Conservation (phyloP, 1,139 yeast genomes). For the Lizanozyma gosingica region DNA sequence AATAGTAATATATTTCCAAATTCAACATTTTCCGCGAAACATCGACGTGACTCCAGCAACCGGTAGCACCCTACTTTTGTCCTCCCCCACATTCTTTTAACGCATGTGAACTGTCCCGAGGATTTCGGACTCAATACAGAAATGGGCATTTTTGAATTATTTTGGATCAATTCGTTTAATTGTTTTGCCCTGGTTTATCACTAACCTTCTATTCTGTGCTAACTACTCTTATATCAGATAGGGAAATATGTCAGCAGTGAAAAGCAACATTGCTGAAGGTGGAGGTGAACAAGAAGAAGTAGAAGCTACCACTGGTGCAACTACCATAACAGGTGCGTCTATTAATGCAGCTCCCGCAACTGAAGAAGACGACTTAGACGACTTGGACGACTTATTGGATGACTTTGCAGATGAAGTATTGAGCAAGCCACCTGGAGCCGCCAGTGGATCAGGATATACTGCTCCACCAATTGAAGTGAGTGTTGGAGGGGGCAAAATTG, state of each 20-base stretch:
- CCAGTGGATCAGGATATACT: conserved; percentile 3
- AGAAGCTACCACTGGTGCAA: neutral
- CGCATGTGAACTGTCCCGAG: neutral
- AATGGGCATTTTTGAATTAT: no score
- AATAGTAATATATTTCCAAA: no score
- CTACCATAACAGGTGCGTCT: neutral
- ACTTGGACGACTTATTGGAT: conserved; percentile 64
- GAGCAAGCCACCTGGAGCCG: conserved; percentile 51
- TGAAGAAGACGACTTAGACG: conserved; percentile 56
- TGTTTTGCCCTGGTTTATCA: no score
- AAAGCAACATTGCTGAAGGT: neutral
- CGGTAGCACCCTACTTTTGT: neutral
- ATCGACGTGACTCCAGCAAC: no score
- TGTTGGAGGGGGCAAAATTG: neutral
- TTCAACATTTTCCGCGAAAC: no score
- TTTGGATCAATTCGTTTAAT: no score
- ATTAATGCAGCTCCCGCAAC: conserved; percentile 1
- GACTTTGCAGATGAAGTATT: conserved; percentile 73
- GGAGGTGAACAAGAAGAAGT: neutral
- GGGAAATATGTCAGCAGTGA: neutral
- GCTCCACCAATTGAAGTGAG: neutral
- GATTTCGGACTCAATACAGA: no score
- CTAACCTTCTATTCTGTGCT: no score
- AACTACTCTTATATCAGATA: no score
- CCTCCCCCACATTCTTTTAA: neutral